Evolutionary conservation across 441 rosid species (phyloP), one percentile per base, ranked within the genome.

Genomic region (Monsonia emarginata): DNA sequence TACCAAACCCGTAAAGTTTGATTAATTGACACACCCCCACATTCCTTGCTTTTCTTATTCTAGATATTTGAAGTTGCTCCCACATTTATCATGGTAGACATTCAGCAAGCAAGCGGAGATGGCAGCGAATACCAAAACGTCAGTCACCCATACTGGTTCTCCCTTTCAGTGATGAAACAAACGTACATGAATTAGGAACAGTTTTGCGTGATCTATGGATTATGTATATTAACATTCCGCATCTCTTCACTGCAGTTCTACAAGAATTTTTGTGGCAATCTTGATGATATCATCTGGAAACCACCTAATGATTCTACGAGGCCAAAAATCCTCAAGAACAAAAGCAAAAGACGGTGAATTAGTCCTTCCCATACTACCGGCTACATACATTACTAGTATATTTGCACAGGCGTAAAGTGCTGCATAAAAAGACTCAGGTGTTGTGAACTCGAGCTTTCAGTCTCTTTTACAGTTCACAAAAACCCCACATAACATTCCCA

Each of bases 31-130:
- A 42, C 16, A 36, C 24, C 57, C 14, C 14, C 30, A 7, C 36
- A 46, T n/a, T 66, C 18, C 7, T 3, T 31, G n/a, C 31, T 28
- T 5, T 65, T 19, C 16, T 54, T 40, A 54, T 27, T 66, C 36
- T 14, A 93, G 98, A 86, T 93, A 26, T 93, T 86, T 64, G 95
- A 93, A 82, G 95, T 90, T 61, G 95, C 98, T 22, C 96, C 98
- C 7, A 68, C 96, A 5, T 85, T 82, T 78, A 77, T 82, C 38
- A 88, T 90, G 97, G 97, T 93, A 8, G 96, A 93, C 72, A 80
- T 86, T 54, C 93, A 88, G 83, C 90, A 79, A 74, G 83, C 93
- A n/a, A 81, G 85, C 5, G 97, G 98, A 64, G 97, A 93, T 67
- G 83, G 86, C 52, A 70, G 75, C 2, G 97, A 93, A 71, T 90